A percentile compares a stretch with the other conserved stretches of the same genome.
phyloP scores from a whole-genome alignment of 2,329 filamentous ascomycete genomes.

The Nakataea oryzae region DNA sequence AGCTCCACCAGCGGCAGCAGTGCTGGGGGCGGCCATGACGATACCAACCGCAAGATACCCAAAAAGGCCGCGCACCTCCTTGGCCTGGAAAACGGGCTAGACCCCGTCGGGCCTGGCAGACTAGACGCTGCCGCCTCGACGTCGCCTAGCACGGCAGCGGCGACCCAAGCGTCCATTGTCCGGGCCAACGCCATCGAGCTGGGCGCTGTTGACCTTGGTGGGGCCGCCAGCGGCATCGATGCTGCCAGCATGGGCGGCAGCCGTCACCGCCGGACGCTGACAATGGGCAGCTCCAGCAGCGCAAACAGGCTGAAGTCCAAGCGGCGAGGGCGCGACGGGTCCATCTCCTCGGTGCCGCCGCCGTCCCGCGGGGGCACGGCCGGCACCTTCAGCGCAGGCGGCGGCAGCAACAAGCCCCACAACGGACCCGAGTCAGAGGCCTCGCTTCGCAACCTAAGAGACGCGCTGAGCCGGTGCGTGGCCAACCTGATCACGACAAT shows the following conservation, averaged over 20 bases:
- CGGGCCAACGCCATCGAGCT: constrained; percentile 1
- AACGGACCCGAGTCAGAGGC: constrained; percentile 7
- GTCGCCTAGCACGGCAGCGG: constrained; percentile 2
- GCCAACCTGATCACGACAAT: constrained; percentile 39
- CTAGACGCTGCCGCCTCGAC: constrained; percentile 7
- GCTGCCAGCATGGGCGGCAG: not conserved
- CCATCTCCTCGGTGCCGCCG: not conserved
- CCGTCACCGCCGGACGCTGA: not conserved
- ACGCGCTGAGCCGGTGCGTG: constrained; percentile 40
- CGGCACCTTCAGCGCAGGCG: not conserved
- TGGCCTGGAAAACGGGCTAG: constrained; percentile 25
- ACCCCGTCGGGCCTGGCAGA: constrained; percentile 4
- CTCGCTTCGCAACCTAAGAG: constrained; percentile 31
- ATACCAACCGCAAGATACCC: constrained; percentile 24
- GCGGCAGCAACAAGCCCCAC: not conserved
- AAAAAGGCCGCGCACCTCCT: constrained; percentile 42
- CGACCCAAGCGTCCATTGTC: not conserved
- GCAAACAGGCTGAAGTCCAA: not conserved
- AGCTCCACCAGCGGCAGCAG: not conserved
- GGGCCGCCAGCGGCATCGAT: not conserved
- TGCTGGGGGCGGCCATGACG: constrained; percentile 10
- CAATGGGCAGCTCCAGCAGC: not conserved
- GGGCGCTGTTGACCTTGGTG: not conserved
- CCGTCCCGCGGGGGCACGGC: not conserved
- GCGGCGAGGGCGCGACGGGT: not conserved